Conservation (phyloP, 306 rosid genomes). For the Vicia sativa region DNA sequence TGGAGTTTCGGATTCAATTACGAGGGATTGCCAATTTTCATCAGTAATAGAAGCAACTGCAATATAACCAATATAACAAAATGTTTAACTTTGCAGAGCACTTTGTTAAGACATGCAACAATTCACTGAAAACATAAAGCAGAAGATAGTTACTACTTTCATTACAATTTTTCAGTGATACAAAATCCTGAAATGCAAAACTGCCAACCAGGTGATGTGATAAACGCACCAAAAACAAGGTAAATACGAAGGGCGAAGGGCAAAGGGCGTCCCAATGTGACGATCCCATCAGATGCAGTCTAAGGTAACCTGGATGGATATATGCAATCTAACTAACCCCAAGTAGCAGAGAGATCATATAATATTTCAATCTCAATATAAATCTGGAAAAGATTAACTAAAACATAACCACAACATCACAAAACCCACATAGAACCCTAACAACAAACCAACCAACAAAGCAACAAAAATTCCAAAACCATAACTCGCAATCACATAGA, state of each 20-base stretch:
- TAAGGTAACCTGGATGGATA: no score
- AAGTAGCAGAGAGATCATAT: not conserved
- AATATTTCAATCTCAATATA: no score
- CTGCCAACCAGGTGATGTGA: conserved; percentile 1
- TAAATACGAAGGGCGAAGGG: not conserved
- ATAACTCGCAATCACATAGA: not conserved
- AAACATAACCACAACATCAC: not conserved
- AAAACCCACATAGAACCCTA: conserved; percentile 7
- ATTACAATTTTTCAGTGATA: conserved; percentile 7
- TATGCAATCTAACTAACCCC: no score
- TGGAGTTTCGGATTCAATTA: conserved; percentile 57
- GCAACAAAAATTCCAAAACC: not conserved
- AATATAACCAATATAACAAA: conserved; percentile 36
- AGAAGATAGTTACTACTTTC: conserved; percentile 12
- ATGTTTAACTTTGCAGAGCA: conserved; percentile 7
- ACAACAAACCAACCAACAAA: conserved; percentile 8
- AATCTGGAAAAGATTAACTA: no score
- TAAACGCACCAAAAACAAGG: conserved; percentile 12
- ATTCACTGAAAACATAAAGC: conserved; percentile 7
- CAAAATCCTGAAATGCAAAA: conserved; percentile 9
- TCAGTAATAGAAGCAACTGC: conserved; percentile 68
- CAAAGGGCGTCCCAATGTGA: not conserved
- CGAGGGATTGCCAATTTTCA: conserved; percentile 71
- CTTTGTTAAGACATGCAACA: conserved; percentile 23
- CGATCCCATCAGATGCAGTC: not conserved